Evolutionary conservation across 1,139 yeast species (phyloP), one percentile per base, ranked within the genome.

Genomic region (Hyphopichia burtonii): DNA sequence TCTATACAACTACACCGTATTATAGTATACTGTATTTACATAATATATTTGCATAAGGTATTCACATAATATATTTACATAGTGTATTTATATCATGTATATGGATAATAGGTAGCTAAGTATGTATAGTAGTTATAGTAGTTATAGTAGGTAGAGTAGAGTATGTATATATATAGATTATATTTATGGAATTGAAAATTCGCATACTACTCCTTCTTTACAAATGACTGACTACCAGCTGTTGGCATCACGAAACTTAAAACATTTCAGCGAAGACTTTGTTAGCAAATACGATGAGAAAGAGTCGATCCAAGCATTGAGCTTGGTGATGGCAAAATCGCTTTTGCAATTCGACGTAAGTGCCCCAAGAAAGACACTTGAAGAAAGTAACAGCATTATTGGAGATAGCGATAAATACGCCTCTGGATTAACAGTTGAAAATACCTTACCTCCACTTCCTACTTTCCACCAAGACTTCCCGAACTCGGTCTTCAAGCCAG

Each of bases 171-270:
- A n/a, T n/a, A n/a, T n/a, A n/a, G n/a, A n/a, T n/a, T n/a, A n/a
- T n/a, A n/a, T n/a, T n/a, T n/a, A n/a, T n/a, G n/a, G n/a, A n/a
- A n/a, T n/a, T n/a, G n/a, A n/a, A n/a, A n/a, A n/a, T n/a, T n/a
- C n/a, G n/a, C n/a, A n/a, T n/a, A n/a, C n/a, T n/a, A n/a, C n/a
- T n/a, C n/a, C 8, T 20, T 8, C 5, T 6, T 20, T 8, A 20
- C 23, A 20, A 6, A 20, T 8, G 8, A 22, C 16, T n/a, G 12
- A 11, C 12, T 56, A 54, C 39, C 35, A 42, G 23, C 41, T 38
- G 4, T 56, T 71, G 17, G 48, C 67, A 20, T 54, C 51, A 4
- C 59, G 61, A 23, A 68, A 68, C 41, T 41, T 49, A 18, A 47
- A 52, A 14, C 49, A 43, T 2, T 63, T 65, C 50, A 46, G 52